Evolutionary conservation across 768 basidiomycete species (phyloP).

Genomic region (Rhizopogon salebrosus): DNA sequence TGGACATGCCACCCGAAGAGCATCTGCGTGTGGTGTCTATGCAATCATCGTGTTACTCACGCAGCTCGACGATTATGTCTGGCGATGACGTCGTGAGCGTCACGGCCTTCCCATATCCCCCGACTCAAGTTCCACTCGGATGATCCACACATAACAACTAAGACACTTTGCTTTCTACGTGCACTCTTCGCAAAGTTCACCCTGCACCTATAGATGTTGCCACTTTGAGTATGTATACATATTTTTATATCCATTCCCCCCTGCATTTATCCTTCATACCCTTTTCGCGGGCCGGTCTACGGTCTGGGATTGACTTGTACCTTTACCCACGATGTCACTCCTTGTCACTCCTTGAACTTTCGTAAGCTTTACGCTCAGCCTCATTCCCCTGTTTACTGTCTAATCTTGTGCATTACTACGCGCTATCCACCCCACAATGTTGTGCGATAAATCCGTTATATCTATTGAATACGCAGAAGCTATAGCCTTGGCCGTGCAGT

Average conservation of each 20-base stretch:
- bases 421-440: background rate
- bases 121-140: conserved; percentile 10
- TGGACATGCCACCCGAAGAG: conserved; percentile 45
- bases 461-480: background rate
- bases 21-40: conserved; percentile 53
- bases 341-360: conserved; percentile 3
- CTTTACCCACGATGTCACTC: conserved; percentile 6
- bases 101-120: conserved; percentile 26
- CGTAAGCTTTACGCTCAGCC: conserved; percentile 2
- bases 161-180: background rate
- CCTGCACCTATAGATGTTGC: conserved; percentile 4
- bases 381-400: conserved; percentile 6
- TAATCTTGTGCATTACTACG: conserved; percentile 1
- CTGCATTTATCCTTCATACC: background rate
- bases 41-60: conserved; percentile 43
- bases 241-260: background rate
- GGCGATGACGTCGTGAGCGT: conserved; percentile 23
- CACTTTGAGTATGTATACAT: conserved; percentile 10
- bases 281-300: background rate
- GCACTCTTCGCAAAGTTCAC: background rate
- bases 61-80: conserved; percentile 15
- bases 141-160: conserved; percentile 1
- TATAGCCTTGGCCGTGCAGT: background rate
- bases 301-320: conserved; percentile 1
- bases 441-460: background rate